phyloP scores from a whole-genome alignment of 129 eudicot genomes.

The Calendula officinalis region DNA sequence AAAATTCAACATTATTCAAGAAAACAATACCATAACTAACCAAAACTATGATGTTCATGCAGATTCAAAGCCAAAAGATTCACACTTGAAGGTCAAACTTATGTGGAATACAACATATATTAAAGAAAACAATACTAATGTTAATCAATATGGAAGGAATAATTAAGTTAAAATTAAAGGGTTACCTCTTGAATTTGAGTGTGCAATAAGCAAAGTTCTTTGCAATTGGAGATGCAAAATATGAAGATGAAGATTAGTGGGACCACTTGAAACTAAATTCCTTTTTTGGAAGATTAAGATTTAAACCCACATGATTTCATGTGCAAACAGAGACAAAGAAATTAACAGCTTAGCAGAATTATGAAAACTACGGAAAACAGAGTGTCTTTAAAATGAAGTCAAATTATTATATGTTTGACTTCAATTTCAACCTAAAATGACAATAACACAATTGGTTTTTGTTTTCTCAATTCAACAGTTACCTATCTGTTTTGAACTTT shows the following conservation, averaged over 20 bases:
- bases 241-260: slow-evolving; percentile 29
- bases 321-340: slow-evolving; percentile 27
- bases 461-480: not conserved
- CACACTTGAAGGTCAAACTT: too few species aligned
- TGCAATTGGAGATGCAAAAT: slow-evolving; percentile 22
- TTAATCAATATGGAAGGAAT: not conserved
- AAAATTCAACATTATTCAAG: not conserved
- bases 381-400: slow-evolving; percentile 40
- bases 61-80: too few species aligned
- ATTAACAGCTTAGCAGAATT: slow-evolving; percentile 19
- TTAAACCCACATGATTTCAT: slow-evolving; percentile 30
- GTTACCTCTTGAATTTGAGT: slow-evolving; percentile 36
- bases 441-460: slow-evolving; percentile 16
- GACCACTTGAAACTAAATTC: slow-evolving; percentile 12
- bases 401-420: slow-evolving; percentile 22
- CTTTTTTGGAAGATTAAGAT: slow-evolving; percentile 10
- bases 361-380: slow-evolving; percentile 27
- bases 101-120: too few species aligned
- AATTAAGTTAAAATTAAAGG: slow-evolving; percentile 15
- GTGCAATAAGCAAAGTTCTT: slow-evolving; percentile 27
- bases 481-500: not conserved
- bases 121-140: not conserved
- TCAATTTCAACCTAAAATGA: slow-evolving; percentile 29
- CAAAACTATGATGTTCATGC: too few species aligned
- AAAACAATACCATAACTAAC: not conserved